Conservation (phyloP, 805 yeast genomes). For the Monosporozyma aerobia region DNA sequence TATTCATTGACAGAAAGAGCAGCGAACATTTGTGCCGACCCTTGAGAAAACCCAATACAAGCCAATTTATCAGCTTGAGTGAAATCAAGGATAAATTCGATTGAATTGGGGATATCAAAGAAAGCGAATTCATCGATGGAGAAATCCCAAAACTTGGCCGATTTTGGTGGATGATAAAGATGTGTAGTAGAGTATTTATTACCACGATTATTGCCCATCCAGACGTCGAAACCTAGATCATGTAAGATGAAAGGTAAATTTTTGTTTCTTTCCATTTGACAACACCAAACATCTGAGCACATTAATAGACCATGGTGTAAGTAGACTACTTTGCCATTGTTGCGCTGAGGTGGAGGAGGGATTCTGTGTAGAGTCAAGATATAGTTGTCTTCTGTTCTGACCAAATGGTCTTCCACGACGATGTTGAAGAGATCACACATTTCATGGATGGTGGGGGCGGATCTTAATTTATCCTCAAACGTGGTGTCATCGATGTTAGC, state of each 20-base stretch:
- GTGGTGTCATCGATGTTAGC: constrained; percentile 14
- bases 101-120: constrained; percentile 78
- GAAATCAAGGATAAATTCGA: constrained; percentile 56
- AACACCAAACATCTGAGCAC: constrained; percentile 79
- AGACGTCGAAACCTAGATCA: constrained; percentile 84
- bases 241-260: constrained; percentile 69
- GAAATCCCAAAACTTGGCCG: constrained; percentile 70
- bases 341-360: constrained; percentile 29
- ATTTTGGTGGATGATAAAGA: constrained; percentile 33
- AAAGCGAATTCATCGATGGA: constrained; percentile 86
- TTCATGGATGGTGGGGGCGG: constrained; percentile 47
- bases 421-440: constrained; percentile 65
- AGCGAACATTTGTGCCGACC: constrained; percentile 89
- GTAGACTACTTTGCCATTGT: constrained; percentile 50
- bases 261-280: constrained; percentile 36
- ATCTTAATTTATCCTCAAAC: constrained; percentile 14
- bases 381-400: constrained; percentile 69
- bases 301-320: constrained; percentile 88
- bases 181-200: constrained; percentile 89
- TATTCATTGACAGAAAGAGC: constrained; percentile 57
- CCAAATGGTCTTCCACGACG: constrained; percentile 64
- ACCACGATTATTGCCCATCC: constrained; percentile 89
- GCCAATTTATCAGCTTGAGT: constrained; percentile 41
- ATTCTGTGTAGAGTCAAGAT: constrained; percentile 67
- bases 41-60: constrained; percentile 88